A percentile compares a stretch with the other conserved stretches of the same genome.
phyloP scores from a whole-genome alignment of 345 rosid species.

The Arabidopsis arenosa region DNA sequence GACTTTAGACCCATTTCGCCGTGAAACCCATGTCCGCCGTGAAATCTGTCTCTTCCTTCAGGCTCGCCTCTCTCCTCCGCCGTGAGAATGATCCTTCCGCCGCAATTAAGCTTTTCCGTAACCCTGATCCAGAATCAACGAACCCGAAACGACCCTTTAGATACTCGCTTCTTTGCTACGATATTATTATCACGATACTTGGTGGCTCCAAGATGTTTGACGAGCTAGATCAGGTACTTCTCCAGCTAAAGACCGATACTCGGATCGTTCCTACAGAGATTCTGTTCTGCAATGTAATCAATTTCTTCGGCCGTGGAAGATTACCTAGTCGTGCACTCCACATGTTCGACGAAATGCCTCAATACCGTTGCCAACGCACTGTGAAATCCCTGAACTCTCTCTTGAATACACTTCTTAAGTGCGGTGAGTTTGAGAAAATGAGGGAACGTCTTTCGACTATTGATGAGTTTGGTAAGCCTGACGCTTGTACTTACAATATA shows the following conservation, averaged over 20 bases:
- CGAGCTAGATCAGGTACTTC: conserved; percentile 67
- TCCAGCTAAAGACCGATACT: conserved; percentile 59
- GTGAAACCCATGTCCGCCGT: conserved; percentile 38
- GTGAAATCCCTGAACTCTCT: conserved; percentile 68
- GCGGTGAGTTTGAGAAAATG: conserved; percentile 54
- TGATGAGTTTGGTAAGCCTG: conserved; percentile 54
- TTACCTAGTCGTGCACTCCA: conserved; percentile 57
- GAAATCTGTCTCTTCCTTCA: conserved; percentile 59
- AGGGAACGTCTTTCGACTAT: conserved; percentile 45
- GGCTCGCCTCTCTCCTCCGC: conserved; percentile 74
- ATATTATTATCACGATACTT: conserved; percentile 78
- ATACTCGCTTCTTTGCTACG: conserved; percentile 70
- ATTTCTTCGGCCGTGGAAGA: conserved; percentile 60
- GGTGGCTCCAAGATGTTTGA: conserved; percentile 77
- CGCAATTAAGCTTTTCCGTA: conserved; percentile 65
- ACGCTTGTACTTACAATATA: conserved; percentile 79
- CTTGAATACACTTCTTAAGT: conserved; percentile 54
- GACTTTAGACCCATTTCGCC: neutral
- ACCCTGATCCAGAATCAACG: conserved; percentile 48
- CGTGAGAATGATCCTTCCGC: conserved; percentile 63
- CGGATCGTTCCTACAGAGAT: conserved; percentile 58
- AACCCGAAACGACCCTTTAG: conserved; percentile 46
- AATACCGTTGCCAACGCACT: conserved; percentile 58
- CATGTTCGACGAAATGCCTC: conserved; percentile 71
- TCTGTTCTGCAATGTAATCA: conserved; percentile 67